Conservation (phyloP, 768 basidiomycete genomes). For the Tremella mesenterica region DNA sequence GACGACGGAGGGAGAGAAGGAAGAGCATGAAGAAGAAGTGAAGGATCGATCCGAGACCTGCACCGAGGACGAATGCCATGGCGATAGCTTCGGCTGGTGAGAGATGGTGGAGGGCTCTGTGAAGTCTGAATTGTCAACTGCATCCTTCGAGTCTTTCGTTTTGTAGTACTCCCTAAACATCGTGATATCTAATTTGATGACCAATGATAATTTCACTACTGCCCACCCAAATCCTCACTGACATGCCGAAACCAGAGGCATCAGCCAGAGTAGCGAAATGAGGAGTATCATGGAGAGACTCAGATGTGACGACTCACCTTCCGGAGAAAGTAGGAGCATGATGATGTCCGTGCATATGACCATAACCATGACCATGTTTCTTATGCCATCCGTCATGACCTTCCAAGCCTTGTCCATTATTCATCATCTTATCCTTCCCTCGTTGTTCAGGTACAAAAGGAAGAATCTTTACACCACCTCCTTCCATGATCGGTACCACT, state of each 20-base stretch:
- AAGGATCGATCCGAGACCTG: conserved; percentile 30
- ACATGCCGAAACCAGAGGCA: too few species aligned
- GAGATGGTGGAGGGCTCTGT: conserved; percentile 20
- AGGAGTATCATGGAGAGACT: too few species aligned
- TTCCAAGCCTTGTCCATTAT: not conserved
- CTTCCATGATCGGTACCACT: conserved; percentile 11
- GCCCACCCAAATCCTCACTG: too few species aligned
- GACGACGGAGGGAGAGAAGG: conserved; percentile 18
- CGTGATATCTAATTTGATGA: too few species aligned
- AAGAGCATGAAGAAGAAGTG: conserved; percentile 32
- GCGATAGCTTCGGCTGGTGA: conserved; percentile 20
- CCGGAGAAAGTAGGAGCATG: conserved; percentile 8
- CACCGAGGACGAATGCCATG: conserved; percentile 32
- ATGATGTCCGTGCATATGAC: not conserved
- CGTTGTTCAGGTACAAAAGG: conserved; percentile 4
- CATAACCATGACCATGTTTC: conserved; percentile 6
- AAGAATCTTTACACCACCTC: conserved; percentile 8
- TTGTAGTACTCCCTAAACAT: too few species aligned
- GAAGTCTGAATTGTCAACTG: too few species aligned
- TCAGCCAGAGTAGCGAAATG: too few species aligned
- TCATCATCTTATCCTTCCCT: conserved; percentile 1
- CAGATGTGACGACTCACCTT: conserved; percentile 16
- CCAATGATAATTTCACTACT: too few species aligned
- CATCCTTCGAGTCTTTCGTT: too few species aligned
- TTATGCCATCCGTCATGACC: conserved; percentile 1